phyloP scores from a whole-genome alignment of 345 rosid species.

The Conringia planisiliqua region DNA sequence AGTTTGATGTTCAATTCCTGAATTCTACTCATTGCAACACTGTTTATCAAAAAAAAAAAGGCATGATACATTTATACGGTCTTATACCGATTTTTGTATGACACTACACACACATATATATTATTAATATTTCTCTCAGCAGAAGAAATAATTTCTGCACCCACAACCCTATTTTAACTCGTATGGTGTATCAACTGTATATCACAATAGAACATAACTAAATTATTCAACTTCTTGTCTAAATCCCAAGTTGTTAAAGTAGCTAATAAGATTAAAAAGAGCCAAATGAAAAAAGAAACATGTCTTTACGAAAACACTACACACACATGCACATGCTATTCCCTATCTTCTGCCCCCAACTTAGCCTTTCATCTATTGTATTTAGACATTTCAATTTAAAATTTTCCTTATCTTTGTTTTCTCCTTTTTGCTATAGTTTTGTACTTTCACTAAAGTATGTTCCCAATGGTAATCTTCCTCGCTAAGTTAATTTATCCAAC shows the following conservation, averaged over 20 bases:
- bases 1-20: too few relatives aligned
- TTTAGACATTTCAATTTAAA: slow-evolving; percentile 11
- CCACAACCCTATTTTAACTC: neutral
- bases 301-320: slow-evolving; percentile 23
- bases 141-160: neutral
- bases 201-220: neutral
- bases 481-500: slow-evolving; percentile 24
- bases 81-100: too few relatives aligned
- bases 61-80: too few relatives aligned
- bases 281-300: slow-evolving; percentile 17
- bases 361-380: slow-evolving; percentile 16
- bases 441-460: slow-evolving; percentile 24
- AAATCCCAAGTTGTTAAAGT: slow-evolving; percentile 12
- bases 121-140: too few relatives aligned
- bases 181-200: neutral
- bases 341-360: slow-evolving; percentile 20
- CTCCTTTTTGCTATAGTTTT: slow-evolving; percentile 21
- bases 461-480: slow-evolving; percentile 31
- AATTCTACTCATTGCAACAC: too few relatives aligned
- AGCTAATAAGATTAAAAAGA: slow-evolving; percentile 14
- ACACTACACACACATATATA: too few relatives aligned
- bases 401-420: slow-evolving; percentile 4
- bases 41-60: too few relatives aligned
- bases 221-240: neutral
- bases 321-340: slow-evolving; percentile 31